A percentile compares a stretch with the other conserved stretches of the same genome.
These are phyloP conservation scores for Alternaria arbusti DNA, from an alignment of 2,329 filamentous ascomycete species.

Conservation along the genomic window DNA sequence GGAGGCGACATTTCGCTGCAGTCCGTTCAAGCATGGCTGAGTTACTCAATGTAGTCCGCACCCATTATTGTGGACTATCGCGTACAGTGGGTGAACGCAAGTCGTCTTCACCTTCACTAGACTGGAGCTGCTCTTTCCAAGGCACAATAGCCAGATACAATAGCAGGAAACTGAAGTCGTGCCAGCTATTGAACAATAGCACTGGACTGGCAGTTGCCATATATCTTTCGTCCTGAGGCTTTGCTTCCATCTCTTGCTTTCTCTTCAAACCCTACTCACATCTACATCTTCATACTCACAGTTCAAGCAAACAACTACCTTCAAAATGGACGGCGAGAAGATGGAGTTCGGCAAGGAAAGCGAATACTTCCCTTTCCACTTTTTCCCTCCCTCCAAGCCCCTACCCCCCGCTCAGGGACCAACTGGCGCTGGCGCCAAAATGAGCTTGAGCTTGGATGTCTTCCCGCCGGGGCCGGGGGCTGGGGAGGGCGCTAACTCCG, in stretches of 20 bases:
- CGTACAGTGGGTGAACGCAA: not conserved
- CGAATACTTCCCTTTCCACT: not conserved
- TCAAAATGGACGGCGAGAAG: not conserved
- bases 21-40: no score
- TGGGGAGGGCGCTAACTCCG: slow-evolving; percentile 6
- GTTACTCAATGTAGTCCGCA: not conserved
- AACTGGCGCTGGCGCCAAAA: slow-evolving; percentile 10
- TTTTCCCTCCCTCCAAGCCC: not conserved
- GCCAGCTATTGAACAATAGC: not conserved
- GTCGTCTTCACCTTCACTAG: not conserved
- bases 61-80: not conserved
- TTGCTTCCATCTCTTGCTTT: not conserved
- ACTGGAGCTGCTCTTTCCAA: not conserved
- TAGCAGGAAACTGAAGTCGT: not conserved
- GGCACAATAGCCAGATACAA: not conserved
- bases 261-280: not conserved
- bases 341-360: not conserved
- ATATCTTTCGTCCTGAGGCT: not conserved
- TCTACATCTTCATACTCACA: not conserved
- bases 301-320: not conserved
- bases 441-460: slow-evolving; percentile 1
- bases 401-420: not conserved
- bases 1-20: not conserved
- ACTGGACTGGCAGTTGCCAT: not conserved
- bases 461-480: slow-evolving; percentile 1